A percentile compares a stretch with the other conserved stretches of the same genome.
Evolutionary conservation across 257 asterid species (phyloP).

Genomic region (Nyctanthes arbortristis): DNA sequence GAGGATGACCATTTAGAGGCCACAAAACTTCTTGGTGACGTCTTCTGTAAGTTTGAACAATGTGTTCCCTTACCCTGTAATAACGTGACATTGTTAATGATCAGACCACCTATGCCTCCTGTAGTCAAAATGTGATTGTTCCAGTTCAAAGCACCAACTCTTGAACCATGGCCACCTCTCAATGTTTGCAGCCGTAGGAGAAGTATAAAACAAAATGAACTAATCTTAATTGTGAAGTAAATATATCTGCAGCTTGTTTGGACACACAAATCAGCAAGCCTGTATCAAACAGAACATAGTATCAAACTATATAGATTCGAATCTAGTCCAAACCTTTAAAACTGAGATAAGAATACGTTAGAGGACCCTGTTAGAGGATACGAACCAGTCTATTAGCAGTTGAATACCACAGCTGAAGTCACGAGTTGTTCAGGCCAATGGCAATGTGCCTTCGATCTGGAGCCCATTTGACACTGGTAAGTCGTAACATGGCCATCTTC

Average conservation of each 20-base stretch:
- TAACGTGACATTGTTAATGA: too few species aligned
- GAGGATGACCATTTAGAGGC: too few species aligned
- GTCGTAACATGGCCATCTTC: slow-evolving; percentile 38
- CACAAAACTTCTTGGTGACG: too few species aligned
- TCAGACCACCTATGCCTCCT: too few species aligned
- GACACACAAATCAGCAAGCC: too few species aligned
- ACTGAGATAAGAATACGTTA: too few species aligned
- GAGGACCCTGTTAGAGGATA: too few species aligned
- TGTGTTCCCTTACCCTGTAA: too few species aligned
- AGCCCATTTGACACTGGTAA: slow-evolving; percentile 52
- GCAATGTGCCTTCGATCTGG: slow-evolving; percentile 44
- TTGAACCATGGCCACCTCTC: slow-evolving; percentile 36
- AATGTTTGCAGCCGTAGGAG: slow-evolving; percentile 39
- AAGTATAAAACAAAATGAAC: not conserved
- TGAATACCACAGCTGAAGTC: slow-evolving; percentile 43
- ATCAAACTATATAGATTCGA: not conserved
- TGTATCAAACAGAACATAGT: too few species aligned
- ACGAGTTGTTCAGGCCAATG: slow-evolving; percentile 44
- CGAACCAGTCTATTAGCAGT: slow-evolving; percentile 15
- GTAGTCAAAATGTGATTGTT: slow-evolving; percentile 36
- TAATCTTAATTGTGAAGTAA: not conserved
- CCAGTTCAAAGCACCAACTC: slow-evolving; percentile 52
- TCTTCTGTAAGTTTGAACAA: too few species aligned
- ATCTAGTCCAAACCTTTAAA: not conserved
- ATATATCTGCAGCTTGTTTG: too few species aligned